A percentile compares a stretch with the other conserved stretches of the same genome.
phyloP scores from a whole-genome alignment of 2,329 filamentous ascomycete genomes.

The Pseudogymnoascus sp. region DNA sequence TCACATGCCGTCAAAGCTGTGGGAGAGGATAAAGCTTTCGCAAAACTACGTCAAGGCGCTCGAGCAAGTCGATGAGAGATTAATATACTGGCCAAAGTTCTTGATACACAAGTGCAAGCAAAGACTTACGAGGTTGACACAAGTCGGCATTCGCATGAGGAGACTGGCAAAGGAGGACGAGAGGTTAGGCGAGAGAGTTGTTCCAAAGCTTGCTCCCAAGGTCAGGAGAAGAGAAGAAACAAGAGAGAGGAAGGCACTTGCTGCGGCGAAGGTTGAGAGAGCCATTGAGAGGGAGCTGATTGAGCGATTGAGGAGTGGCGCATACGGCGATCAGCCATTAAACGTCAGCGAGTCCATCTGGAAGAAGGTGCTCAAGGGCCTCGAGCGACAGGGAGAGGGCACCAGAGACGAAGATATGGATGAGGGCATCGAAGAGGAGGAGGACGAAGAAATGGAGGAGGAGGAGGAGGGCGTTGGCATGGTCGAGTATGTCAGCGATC shows the following conservation, averaged over 20 bases:
- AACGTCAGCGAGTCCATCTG: conserved; percentile 94
- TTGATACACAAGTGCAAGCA: conserved; percentile 94
- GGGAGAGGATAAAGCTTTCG: conserved; percentile 86
- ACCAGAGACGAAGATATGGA: conserved; percentile 80
- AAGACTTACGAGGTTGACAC: conserved; percentile 80
- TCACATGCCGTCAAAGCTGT: conserved; percentile 83
- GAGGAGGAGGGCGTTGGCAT: conserved; percentile 62
- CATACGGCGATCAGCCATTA: conserved; percentile 87
- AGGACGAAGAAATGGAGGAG: conserved; percentile 59
- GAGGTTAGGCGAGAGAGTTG: conserved; percentile 76
- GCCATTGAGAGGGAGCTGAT: conserved; percentile 94
- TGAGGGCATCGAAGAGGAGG: conserved; percentile 73
- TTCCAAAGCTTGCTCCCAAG: conserved; percentile 87
- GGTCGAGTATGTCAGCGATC: conserved; percentile 88
- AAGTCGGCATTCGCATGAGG: conserved; percentile 76
- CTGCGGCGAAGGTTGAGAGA: conserved; percentile 86
- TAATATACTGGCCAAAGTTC: conserved; percentile 94
- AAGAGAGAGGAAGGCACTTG: conserved; percentile 67
- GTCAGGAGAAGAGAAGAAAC: conserved; percentile 68
- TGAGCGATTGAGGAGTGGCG: conserved; percentile 80
- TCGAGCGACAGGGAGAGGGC: conserved; percentile 82
- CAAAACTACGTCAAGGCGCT: conserved; percentile 87
- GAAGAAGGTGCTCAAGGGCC: conserved; percentile 88
- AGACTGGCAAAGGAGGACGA: conserved; percentile 83
- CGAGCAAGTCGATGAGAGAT: conserved; percentile 72